Evolutionary conservation across 192 early-diverging fungal species (phyloP), one percentile per base, ranked within the genome.

Genomic region (Neocallimastix lanati): DNA sequence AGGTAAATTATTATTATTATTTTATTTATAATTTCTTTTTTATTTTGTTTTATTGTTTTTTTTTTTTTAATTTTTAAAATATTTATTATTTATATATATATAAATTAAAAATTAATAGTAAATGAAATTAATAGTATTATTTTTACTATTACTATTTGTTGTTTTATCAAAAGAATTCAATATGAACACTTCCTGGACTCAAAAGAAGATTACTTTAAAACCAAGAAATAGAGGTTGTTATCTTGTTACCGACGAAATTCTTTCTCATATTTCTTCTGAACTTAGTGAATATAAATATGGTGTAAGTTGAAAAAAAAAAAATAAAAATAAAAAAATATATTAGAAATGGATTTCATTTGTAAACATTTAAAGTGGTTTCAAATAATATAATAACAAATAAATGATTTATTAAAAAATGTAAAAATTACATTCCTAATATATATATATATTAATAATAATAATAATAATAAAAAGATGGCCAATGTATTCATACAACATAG

Each of bases 401-500:
- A n/a, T n/a, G n/a, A n/a, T n/a, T n/a, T n/a, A n/a, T n/a, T n/a
- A n/a, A n/a, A n/a, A n/a, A n/a, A n/a, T n/a, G n/a, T n/a, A n/a
- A n/a, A n/a, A n/a, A n/a, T n/a, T n/a, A n/a, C n/a, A n/a, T n/a
- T n/a, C n/a, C n/a, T n/a, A n/a, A n/a, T n/a, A n/a, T n/a, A n/a
- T n/a, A n/a, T n/a, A n/a, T n/a, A 13, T 1, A 29, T 21, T 16
- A 7, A 30, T 4, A 28, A 29, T 25, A 28, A 16, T 78, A 28
- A 35, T 38, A 25, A 50, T 29, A n/a, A 29, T 36, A 25, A 28
- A 21, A 28, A 16, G 35, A 78, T 79, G 37, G 76, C n/a, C 12
- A 82, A 38, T 12, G 25, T 82, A 28, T 36, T 85, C 87, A 88
- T 97, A 35, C 93, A 95, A 83, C 96, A 97, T 81, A 97, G 94